Evolutionary conservation across 768 basidiomycete species (phyloP), one percentile per base, ranked within the genome.

Genomic region (Suillus tomentosus): DNA sequence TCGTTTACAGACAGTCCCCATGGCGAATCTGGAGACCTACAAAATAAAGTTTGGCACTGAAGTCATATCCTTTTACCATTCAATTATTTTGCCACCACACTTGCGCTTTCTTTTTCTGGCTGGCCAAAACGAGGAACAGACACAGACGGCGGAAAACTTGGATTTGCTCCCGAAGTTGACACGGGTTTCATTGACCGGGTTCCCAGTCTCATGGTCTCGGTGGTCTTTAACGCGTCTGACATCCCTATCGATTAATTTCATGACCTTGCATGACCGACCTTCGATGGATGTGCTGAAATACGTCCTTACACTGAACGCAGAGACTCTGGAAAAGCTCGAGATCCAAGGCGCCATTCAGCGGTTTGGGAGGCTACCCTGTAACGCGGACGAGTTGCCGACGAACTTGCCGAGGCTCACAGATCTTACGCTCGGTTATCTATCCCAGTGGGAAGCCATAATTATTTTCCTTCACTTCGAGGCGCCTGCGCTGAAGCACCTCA

Each of bases 181-280:
- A 19, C 43, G 42, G 11, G 22, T 65, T 13, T 42, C 50, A 31
- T 34, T 63, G 40, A 54, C 61, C 19, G 42, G 55, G 8, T 24
- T 51, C 15, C 15, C 50, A 40, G 37, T 62, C 10, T 42, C 15
- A 2, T 67, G 64, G 64, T 5, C n/a, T 24, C 15, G 22, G n/a
- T 67, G 66, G 66, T 43, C n/a, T 3, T 31, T 67, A 31, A 42
- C 31, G 3, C 51, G 45, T 7, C 53, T 67, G 43, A 65, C 64
- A 27, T 62, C 64, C 6, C 39, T 67, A 0, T 57, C 64, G 11
- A 62, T 67, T n/a, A 39, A 62, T 22, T 59, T 56, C 39, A 42
- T 67, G 34, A 15, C 39, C n/a, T 7, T 45, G 2, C 8, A 17
- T 19, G n/a, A 59, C n/a, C 61, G 62, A 13, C 64, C 64, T 14